Evolutionary conservation across 2,329 filamentous ascomycete species (phyloP).

Genomic region (Knufia fluminis): DNA sequence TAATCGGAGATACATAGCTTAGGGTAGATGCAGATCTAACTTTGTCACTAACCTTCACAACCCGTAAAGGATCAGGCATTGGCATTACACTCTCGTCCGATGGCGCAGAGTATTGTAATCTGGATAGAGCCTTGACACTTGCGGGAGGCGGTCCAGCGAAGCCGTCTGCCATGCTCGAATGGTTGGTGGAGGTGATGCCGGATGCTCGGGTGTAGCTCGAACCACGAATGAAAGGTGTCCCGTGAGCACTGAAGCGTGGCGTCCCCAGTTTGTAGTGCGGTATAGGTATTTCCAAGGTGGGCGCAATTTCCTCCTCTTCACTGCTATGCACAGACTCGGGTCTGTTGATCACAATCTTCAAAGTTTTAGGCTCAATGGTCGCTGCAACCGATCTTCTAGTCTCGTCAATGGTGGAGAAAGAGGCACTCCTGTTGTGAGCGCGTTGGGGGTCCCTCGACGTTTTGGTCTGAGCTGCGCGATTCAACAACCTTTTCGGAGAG

Average conservation of each 20-base stretch:
- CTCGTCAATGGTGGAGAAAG: slow-evolving; percentile 69
- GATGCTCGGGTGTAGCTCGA: slow-evolving; percentile 61
- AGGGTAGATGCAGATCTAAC: not conserved
- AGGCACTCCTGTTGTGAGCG: slow-evolving; percentile 56
- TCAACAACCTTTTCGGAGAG: slow-evolving; percentile 4
- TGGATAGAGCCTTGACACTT: slow-evolving; percentile 15
- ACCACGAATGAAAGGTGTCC: slow-evolving; percentile 67
- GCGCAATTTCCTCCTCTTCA: slow-evolving; percentile 43
- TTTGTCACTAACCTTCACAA: not conserved
- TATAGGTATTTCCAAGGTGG: slow-evolving; percentile 63
- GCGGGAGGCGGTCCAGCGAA: slow-evolving; percentile 14
- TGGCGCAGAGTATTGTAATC: slow-evolving; percentile 21
- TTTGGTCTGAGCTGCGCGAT: slow-evolving; percentile 11
- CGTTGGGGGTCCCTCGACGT: slow-evolving; percentile 20
- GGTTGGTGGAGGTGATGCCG: slow-evolving; percentile 25
- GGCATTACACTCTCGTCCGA: slow-evolving; percentile 26
- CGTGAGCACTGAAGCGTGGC: slow-evolving; percentile 66
- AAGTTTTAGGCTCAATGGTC: slow-evolving; percentile 50
- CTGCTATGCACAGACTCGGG: slow-evolving; percentile 55
- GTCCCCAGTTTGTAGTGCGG: slow-evolving; percentile 77
- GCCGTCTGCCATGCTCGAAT: slow-evolving; percentile 12
- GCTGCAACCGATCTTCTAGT: slow-evolving; percentile 33
- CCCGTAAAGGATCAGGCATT: slow-evolving; percentile 36
- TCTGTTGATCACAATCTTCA: slow-evolving; percentile 73
- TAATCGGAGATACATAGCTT: slow-evolving; percentile 40